A percentile compares a stretch with the other conserved stretches of the same genome.
phyloP scores from a whole-genome alignment of 331 rosid genomes.

The Malus hybrid region DNA sequence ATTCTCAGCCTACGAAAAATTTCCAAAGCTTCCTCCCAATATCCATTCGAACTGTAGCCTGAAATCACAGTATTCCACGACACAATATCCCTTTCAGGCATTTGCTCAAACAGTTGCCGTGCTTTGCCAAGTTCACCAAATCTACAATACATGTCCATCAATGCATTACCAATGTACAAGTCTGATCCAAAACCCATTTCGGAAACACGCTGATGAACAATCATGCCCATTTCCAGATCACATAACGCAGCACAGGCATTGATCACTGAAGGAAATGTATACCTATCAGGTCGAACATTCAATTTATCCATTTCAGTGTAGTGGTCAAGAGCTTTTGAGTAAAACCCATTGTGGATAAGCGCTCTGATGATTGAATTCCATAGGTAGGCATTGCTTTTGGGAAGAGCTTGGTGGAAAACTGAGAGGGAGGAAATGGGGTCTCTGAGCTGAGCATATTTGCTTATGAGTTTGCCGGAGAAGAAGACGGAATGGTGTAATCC shows the following conservation, averaged over 20 bases:
- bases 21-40: slow-evolving; percentile 27
- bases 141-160: slow-evolving; percentile 27
- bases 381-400: slow-evolving; percentile 17
- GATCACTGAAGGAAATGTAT: slow-evolving; percentile 31
- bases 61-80: slow-evolving; percentile 33
- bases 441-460: slow-evolving; percentile 20
- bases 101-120: slow-evolving; percentile 22
- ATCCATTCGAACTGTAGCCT: slow-evolving; percentile 28
- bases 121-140: slow-evolving; percentile 18
- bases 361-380: slow-evolving; percentile 36
- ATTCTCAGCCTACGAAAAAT: slow-evolving; percentile 3
- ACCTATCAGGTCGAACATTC: slow-evolving; percentile 22
- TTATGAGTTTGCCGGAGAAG: slow-evolving; percentile 31
- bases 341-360: slow-evolving; percentile 16
- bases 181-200: slow-evolving; percentile 21
- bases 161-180: slow-evolving; percentile 25
- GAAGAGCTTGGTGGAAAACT: slow-evolving; percentile 16
- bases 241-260: slow-evolving; percentile 27
- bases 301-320: slow-evolving; percentile 19
- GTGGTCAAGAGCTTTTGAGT: slow-evolving; percentile 16
- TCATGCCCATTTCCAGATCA: slow-evolving; percentile 15
- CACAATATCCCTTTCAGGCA: slow-evolving; percentile 21
- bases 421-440: slow-evolving; percentile 23
- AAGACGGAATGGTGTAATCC: slow-evolving; percentile 15
- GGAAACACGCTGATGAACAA: slow-evolving; percentile 11